These are phyloP conservation scores for Pythium phragmiticola DNA, from an alignment of 352 stramenopile species.

Conservation along the genomic window DNA sequence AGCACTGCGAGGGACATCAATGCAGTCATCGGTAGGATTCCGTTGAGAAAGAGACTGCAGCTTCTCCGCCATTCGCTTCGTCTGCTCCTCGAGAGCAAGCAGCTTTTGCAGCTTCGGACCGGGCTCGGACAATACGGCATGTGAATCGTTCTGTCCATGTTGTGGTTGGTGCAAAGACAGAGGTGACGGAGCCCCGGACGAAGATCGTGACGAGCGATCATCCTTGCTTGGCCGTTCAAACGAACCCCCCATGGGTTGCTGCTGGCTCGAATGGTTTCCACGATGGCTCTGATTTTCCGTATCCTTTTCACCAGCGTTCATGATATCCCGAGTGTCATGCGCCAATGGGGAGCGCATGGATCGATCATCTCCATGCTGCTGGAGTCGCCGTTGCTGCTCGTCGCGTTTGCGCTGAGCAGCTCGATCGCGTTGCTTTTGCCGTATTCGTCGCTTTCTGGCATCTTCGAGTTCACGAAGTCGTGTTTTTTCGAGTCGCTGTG, in stretches of 20 bases:
- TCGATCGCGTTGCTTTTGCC: constrained; percentile 23
- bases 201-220: constrained; percentile 1
- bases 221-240: constrained; percentile 11
- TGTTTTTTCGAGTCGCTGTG: constrained; percentile 29
- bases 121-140: background rate
- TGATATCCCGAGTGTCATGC: background rate
- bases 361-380: background rate
- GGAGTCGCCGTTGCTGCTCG: background rate
- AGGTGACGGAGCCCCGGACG: background rate
- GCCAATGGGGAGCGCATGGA: background rate
- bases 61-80: constrained; percentile 22
- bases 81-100: constrained; percentile 16
- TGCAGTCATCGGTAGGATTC: background rate
- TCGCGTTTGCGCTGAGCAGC: constrained; percentile 12
- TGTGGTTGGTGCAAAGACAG: background rate
- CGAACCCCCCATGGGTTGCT: background rate
- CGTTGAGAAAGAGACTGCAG: constrained; percentile 13
- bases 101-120: constrained; percentile 25
- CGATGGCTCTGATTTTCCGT: constrained; percentile 20
- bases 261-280: background rate
- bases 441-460: constrained; percentile 19
- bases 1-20: background rate
- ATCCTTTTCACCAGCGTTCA: background rate
- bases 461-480: constrained; percentile 25
- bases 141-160: background rate